Evolutionary conservation across 306 rosid genomes (phyloP).

Genomic region (Fragaria iinumae): DNA sequence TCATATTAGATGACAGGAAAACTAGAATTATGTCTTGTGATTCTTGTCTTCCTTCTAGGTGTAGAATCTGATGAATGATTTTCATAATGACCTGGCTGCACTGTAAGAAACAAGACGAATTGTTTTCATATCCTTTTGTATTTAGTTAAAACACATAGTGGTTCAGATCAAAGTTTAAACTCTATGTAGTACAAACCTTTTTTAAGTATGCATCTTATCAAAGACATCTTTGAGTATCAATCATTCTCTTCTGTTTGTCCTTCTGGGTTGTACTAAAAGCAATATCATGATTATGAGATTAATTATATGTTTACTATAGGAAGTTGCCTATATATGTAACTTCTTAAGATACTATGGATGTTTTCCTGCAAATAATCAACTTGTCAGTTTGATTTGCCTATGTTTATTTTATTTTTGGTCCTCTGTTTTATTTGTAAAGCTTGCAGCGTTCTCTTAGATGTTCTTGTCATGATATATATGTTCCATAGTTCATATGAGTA

Average conservation of each 20-base stretch:
- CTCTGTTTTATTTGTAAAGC: not conserved
- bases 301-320: not conserved
- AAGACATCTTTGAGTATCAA: conserved; percentile 25
- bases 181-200: conserved; percentile 45
- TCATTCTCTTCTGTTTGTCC: conserved; percentile 31
- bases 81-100: conserved; percentile 38
- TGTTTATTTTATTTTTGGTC: conserved; percentile 1
- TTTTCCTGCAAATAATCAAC: conserved; percentile 18
- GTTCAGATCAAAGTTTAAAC: conserved; percentile 33
- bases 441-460: conserved; percentile 26
- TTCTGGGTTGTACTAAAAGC: conserved; percentile 22
- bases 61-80: conserved; percentile 45
- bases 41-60: conserved; percentile 34
- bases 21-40: conserved; percentile 14
- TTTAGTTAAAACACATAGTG: conserved; percentile 38
- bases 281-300: conserved; percentile 1
- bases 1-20: conserved; percentile 67
- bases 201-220: conserved; percentile 35
- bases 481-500: conserved; percentile 29
- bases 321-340: conserved; percentile 14
- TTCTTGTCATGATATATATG: conserved; percentile 23
- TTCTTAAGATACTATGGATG: conserved; percentile 19
- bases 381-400: conserved; percentile 5
- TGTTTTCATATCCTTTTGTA: conserved; percentile 34
- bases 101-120: conserved; percentile 69